Base-by-base conservation (phyloP, 352 stramenopile species). In the Pythium utonaiense region DNA sequence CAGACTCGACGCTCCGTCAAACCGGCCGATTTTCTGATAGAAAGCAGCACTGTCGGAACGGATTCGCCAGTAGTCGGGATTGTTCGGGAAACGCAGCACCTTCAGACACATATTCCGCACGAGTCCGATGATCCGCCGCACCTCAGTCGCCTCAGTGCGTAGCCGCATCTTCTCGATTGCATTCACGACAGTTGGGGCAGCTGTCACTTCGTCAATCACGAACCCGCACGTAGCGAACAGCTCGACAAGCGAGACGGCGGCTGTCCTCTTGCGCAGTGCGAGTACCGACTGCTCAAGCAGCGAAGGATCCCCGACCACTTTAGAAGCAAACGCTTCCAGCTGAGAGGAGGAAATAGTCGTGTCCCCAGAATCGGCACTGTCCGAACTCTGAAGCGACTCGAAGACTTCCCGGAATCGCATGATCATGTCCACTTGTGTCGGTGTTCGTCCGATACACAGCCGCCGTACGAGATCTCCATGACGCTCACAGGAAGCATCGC, bases 11-110 rank as follows among this genome's bases (percentile, higher is more conserved):
- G 77, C 81, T 3, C 81, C 81, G 24, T 88, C 74, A 52, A 87
- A 85, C 4, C 79, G 71, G 7, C 78, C 78, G 13, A 91, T 59
- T 51, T 91, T 89, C 25, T 75, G 69, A 16, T 88, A 67, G 36
- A 91, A 91, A 5, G 71, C 77, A 6, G 59, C 13, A 12, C 62
- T 88, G 47, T 89, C 76, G 0, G 67, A 68, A 27, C 81, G 81
- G 33, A 91, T 62, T 6, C 81, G 62, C 81, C 81, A 91, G 52
- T 91, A 91, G 28, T 88, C 78, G 2, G 77, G 66, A 27, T 91
- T 88, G 50, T 91, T 80, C 2, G 81, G 81, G 47, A 86, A 91
- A 4, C 78, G 73, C 27, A 91, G 55, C 3, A 91, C 71, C 60
- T 91, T 89, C 1, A 88, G 55, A 36, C 78, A 89, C 7, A 91